A percentile compares a stretch with the other conserved stretches of the same genome.
These are phyloP conservation scores for Waltiozyma sp. DNA, from an alignment of 1,139 yeast species.

Conservation along the genomic window DNA sequence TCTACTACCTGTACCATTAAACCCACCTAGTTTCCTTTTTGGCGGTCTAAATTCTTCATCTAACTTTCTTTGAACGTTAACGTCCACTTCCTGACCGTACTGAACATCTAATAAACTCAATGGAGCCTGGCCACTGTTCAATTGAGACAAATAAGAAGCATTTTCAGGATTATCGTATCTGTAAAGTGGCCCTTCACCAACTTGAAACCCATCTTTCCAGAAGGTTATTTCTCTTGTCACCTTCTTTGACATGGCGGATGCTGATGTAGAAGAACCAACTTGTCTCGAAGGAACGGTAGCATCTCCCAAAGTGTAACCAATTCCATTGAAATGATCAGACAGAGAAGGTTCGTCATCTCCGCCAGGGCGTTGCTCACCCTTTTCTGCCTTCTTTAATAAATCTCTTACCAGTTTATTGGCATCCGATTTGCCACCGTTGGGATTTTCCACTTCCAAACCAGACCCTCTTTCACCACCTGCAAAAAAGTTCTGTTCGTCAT, in stretches of 20 bases:
- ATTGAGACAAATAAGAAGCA: conserved; percentile 61
- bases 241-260: conserved; percentile 31
- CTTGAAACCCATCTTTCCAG: conserved; percentile 94
- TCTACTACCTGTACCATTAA: conserved; percentile 75
- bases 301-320: conserved; percentile 77
- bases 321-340: conserved; percentile 38
- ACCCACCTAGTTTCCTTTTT: conserved; percentile 58
- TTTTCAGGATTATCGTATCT: conserved; percentile 89
- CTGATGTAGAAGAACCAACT: conserved; percentile 13
- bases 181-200: conserved; percentile 79
- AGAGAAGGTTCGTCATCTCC: conserved; percentile 26
- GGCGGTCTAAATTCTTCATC: conserved; percentile 79
- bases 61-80: conserved; percentile 65
- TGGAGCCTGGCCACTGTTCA: conserved; percentile 93
- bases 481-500: conserved; percentile 59
- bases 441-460: conserved; percentile 88
- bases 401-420: conserved; percentile 36
- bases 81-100: conserved; percentile 94
- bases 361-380: conserved; percentile 21
- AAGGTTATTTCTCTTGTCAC: conserved; percentile 74
- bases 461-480: conserved; percentile 97
- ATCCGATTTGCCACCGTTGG: conserved; percentile 35
- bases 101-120: conserved; percentile 68
- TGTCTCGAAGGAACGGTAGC: conserved; percentile 33
- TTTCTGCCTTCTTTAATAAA: conserved; percentile 47